phyloP scores from a whole-genome alignment of 257 asterid species.

The Nicotiana undulata region DNA sequence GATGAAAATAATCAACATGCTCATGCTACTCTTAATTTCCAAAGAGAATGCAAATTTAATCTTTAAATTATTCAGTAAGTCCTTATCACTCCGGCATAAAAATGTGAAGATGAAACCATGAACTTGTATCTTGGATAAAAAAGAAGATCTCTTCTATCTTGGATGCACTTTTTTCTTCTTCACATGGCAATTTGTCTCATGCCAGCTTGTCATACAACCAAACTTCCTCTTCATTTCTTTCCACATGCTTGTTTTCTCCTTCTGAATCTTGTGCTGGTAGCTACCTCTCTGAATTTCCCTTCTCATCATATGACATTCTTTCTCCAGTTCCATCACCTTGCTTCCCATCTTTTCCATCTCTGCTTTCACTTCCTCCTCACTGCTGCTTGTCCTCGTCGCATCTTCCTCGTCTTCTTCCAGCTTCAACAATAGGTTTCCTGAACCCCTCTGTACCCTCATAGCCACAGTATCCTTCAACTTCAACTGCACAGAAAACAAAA shows the following conservation, averaged over 20 bases:
- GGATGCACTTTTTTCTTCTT: conserved; percentile 64
- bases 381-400: not conserved
- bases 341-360: conserved; percentile 68
- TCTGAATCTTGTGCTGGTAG: not conserved
- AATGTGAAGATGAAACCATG: not conserved
- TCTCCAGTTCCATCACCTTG: conserved; percentile 60
- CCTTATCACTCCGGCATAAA: not conserved
- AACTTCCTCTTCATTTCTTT: conserved; percentile 83
- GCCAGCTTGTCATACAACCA: conserved; percentile 42
- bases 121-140: not conserved
- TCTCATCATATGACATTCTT: conserved; percentile 45
- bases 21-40: not conserved
- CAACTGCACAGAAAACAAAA: conserved; percentile 49
- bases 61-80: not conserved
- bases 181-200: conserved; percentile 51
- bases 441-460: conserved; percentile 14
- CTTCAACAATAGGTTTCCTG: conserved; percentile 9
- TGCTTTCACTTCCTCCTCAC: conserved; percentile 28
- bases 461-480: conserved; percentile 40
- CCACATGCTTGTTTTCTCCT: conserved; percentile 53
- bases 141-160: conserved; percentile 14
- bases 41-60: not conserved
- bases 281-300: conserved; percentile 40
- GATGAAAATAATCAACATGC: not conserved
- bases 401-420: conserved; percentile 14